Evolutionary conservation across 768 basidiomycete species (phyloP).

Genomic region (Auricularia cornea): DNA sequence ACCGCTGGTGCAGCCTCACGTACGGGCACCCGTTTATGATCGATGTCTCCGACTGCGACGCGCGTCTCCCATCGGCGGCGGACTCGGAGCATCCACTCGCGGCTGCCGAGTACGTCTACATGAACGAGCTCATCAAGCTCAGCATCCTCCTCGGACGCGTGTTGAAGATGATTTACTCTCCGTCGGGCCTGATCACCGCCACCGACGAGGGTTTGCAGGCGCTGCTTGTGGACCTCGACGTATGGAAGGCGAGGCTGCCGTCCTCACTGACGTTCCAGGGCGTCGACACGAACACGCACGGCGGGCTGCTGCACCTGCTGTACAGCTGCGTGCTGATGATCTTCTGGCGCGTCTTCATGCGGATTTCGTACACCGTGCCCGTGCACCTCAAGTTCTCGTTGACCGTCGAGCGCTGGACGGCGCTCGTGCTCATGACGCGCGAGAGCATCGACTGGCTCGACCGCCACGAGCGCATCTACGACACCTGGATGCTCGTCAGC

Average conservation of each 20-base stretch:
- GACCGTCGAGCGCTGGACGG: slow-evolving; percentile 72
- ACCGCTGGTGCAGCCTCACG: slow-evolving; percentile 85
- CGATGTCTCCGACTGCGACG: slow-evolving; percentile 93
- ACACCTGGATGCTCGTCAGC: slow-evolving; percentile 79
- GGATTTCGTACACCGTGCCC: slow-evolving; percentile 89
- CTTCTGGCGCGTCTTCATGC: slow-evolving; percentile 98
- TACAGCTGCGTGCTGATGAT: slow-evolving; percentile 91
- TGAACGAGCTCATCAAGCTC: slow-evolving; percentile 86
- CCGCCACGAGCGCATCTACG: slow-evolving; percentile 68
- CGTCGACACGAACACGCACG: slow-evolving; percentile 47
- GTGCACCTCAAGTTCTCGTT: slow-evolving; percentile 81
- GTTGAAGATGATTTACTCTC: slow-evolving; percentile 89
- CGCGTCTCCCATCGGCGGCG: slow-evolving; percentile 83
- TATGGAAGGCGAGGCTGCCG: slow-evolving; percentile 74
- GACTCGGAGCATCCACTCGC: slow-evolving; percentile 32
- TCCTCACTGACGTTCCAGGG: slow-evolving; percentile 72
- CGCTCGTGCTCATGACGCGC: slow-evolving; percentile 61
- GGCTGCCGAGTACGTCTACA: slow-evolving; percentile 52
- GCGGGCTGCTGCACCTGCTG: slow-evolving; percentile 81
- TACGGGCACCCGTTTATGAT: slow-evolving; percentile 96
- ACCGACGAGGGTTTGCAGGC: slow-evolving; percentile 69
- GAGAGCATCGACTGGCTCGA: slow-evolving; percentile 89
- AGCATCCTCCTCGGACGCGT: slow-evolving; percentile 88
- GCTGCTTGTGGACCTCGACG: slow-evolving; percentile 56
- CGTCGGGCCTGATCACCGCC: slow-evolving; percentile 78